Evolutionary conservation across 192 early-diverging fungal genomes (phyloP).

Genomic region (Linnemannia hyalina): DNA sequence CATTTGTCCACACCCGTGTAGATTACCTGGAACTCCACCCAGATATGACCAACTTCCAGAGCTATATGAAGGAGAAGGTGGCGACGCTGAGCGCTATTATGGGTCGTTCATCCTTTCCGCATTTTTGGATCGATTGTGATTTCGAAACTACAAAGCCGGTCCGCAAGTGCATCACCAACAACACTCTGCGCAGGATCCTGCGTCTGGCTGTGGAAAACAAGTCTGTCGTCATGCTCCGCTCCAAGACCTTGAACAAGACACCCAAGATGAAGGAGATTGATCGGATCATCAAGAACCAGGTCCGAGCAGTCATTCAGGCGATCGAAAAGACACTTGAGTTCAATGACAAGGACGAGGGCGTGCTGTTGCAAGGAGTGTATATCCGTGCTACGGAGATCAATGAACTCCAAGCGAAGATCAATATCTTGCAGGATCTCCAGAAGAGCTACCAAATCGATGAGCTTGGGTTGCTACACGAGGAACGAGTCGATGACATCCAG

Average conservation of each 20-base stretch:
- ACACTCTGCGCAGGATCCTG: conserved; percentile 14
- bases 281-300: conserved; percentile 7
- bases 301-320: neutral
- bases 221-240: neutral
- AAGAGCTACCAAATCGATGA: neutral
- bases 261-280: conserved; percentile 23
- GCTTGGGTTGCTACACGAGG: neutral
- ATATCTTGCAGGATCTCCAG: neutral
- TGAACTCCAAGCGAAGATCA: neutral
- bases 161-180: conserved; percentile 25
- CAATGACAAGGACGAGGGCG: neutral
- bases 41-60: neutral
- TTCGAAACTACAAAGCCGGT: conserved; percentile 9
- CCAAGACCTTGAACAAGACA: conserved; percentile 9
- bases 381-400: neutral
- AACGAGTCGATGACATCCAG: conserved; percentile 13
- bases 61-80: neutral
- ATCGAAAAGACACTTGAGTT: neutral
- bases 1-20: conserved; percentile 10
- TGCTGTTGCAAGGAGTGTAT: neutral
- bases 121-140: conserved; percentile 24
- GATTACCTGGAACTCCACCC: conserved; percentile 24
- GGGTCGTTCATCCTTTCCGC: neutral
- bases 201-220: neutral
- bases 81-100: neutral